phyloP scores from a whole-genome alignment of 176 grass and related monocot genomes.

The Cocos nucifera region DNA sequence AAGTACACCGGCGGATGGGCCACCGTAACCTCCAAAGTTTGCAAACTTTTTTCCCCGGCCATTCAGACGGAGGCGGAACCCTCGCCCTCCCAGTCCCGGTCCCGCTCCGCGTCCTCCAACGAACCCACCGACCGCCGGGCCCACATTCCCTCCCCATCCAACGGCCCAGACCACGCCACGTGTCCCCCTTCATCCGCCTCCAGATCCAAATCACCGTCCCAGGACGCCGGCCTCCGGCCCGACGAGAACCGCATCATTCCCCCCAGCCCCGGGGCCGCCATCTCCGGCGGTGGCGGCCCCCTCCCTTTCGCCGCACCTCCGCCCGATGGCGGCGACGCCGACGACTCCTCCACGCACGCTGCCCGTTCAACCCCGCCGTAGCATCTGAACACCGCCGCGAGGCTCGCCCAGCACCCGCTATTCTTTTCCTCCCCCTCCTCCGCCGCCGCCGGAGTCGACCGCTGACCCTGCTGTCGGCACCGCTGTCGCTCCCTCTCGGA shows the following conservation, averaged over 20 bases:
- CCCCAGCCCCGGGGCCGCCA: constrained; percentile 29
- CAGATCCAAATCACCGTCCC: constrained; percentile 25
- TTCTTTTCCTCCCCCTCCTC: background rate
- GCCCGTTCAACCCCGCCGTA: background rate
- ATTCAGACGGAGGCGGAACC: background rate
- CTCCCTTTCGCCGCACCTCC: background rate
- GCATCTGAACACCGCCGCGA: constrained; percentile 32
- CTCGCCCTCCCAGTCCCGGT: background rate
- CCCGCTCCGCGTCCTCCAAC: background rate
- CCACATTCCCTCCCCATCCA: constrained; percentile 4
- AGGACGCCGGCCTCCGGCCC: constrained; percentile 42
- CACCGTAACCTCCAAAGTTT: too few species aligned
- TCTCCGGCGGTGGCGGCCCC: background rate
- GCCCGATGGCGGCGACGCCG: background rate
- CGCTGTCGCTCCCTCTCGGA: constrained; percentile 35
- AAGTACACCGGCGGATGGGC: too few species aligned
- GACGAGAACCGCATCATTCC: constrained; percentile 55
- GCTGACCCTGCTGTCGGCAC: constrained; percentile 2
- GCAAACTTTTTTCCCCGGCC: too few species aligned
- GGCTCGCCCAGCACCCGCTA: constrained; percentile 36
- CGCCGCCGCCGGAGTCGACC: background rate
- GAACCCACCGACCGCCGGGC: background rate
- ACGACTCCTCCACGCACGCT: constrained; percentile 21
- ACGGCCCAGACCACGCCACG: constrained; percentile 28
- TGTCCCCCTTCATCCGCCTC: constrained; percentile 8